Evolutionary conservation across 176 grass and related monocot genomes (phyloP), one percentile per base, ranked within the genome.

Genomic region (Carex scoparia): DNA sequence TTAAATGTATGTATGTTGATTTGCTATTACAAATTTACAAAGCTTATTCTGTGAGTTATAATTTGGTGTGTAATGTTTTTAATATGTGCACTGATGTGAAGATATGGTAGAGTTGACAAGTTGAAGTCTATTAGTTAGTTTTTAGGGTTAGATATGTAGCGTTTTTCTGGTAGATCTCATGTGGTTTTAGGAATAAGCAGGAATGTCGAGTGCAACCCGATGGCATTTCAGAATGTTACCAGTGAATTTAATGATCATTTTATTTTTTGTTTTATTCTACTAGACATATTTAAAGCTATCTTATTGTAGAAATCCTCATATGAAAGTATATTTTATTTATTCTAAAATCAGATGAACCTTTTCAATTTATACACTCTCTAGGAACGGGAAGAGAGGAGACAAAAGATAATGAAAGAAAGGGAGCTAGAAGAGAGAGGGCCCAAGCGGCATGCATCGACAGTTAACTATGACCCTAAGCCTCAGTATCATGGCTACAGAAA

Each of bases 341-440:
- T n/a, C n/a, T 15, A 44, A 44, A 8, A 44, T 38, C 15, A 1
- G 4, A 71, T 44, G 37, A 71, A 71, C 37, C 7, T 13, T 18
- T 40, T 44, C 19, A 71, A 71, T 42, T 19, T 69, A 15, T 42
- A 18, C 4, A 19, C 68, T 16, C 37, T 71, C 1, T 87, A 98
- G 95, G 93, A 99, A 51, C 93, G 93, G 67, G 97, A 99, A 86
- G 97, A 99, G 87, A 92, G 97, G 68, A 87, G 86, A 51, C 10
- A 51, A 18, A 88, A 40, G 61, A 94, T 42, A 53, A 84, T 96
- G 65, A 95, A 90, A 86, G 90, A 88, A 89, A 89, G 30, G 61
- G 44, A 91, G 9, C 77, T 89, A 9, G 91, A 83, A 28, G 90
- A 92, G 87, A 91, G 90, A 84, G 90, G 93, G 13, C 63, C 86